Conservation (phyloP, 305 asterid species). For the Caryopteris hybrid region DNA sequence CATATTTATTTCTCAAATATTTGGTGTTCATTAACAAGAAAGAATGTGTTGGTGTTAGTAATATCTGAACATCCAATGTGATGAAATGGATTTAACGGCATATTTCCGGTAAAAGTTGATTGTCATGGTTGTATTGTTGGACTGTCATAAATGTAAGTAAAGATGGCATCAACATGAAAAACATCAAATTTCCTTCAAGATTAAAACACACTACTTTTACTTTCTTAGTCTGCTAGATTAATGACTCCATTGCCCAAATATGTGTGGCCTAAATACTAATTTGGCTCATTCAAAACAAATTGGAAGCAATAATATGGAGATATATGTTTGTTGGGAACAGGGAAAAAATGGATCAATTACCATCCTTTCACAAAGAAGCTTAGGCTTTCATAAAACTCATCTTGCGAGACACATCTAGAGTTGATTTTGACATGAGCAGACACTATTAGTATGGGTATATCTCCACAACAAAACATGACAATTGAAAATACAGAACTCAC, state of each 20-base stretch:
- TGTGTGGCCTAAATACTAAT: neutral
- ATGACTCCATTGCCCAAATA: neutral
- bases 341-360: neutral
- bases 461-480: constrained; percentile 1
- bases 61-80: neutral
- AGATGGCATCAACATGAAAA: neutral
- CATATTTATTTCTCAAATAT: neutral
- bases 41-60: neutral
- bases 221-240: neutral
- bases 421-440: neutral
- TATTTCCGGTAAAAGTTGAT: neutral
- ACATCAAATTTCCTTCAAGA: neutral
- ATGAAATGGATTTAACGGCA: neutral
- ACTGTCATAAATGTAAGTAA: neutral
- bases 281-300: neutral
- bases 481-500: constrained; percentile 23
- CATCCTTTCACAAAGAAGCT: neutral
- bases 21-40: neutral
- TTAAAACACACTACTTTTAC: neutral
- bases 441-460: neutral
- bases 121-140: neutral
- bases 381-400: neutral
- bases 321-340: neutral
- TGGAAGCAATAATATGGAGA: neutral
- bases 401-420: neutral